Conservation (phyloP, 176 grass and related monocot species). For the Melocanna baccifera region DNA sequence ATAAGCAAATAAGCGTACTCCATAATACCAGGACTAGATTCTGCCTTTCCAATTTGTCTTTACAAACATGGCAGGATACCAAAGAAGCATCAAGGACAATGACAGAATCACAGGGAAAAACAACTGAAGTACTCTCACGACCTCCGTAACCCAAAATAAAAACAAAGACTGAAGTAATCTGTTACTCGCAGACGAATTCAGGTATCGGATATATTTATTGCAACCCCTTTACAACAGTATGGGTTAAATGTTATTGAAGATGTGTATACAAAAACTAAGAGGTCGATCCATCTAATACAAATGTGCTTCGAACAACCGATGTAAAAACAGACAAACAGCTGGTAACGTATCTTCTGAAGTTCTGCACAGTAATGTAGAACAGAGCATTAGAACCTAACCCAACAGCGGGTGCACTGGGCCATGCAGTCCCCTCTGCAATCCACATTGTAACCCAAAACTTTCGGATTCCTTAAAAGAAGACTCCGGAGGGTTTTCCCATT, state of each 20-base stretch:
- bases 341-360: neutral
- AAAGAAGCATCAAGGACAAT: neutral
- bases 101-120: neutral
- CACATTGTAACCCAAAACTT: slow-evolving; percentile 86
- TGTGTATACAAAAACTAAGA: neutral
- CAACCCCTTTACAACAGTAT: slow-evolving; percentile 10
- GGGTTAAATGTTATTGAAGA: neutral
- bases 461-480: slow-evolving; percentile 81
- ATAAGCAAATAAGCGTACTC: neutral
- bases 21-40: neutral
- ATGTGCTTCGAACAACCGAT: neutral
- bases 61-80: neutral
- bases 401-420: slow-evolving; percentile 82
- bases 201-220: neutral
- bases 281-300: neutral
- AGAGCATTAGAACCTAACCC: slow-evolving; percentile 73
- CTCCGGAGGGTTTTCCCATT: slow-evolving; percentile 67
- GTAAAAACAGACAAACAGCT: neutral
- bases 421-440: slow-evolving; percentile 91
- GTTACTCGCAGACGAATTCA: neutral
- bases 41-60: neutral
- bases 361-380: neutral
- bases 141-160: neutral
- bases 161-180: neutral
- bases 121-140: neutral